Base-by-base conservation (phyloP, 2,329 filamentous ascomycete species). In the Venturia oleaginea region DNA sequence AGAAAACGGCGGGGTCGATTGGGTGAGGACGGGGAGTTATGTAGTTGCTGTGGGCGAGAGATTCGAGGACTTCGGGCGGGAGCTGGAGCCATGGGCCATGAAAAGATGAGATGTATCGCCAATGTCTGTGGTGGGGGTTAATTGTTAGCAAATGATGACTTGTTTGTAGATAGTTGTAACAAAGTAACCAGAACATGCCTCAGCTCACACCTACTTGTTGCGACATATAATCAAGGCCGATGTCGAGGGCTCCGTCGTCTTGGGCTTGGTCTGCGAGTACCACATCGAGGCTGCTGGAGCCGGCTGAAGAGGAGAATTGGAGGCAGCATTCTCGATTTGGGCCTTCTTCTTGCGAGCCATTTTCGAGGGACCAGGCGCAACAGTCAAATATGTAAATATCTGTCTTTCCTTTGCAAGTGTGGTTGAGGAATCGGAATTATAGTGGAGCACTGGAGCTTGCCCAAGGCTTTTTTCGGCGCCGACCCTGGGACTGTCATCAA, bases 21-120 rank as follows among this genome's bases (percentile, higher is more conserved):
- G 90, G 87, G 65, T 84, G 87, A 11, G 91, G 91, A 34, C 86
- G 84, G 19, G 88, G 87, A 68, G 88, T 86, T 68, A 88, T 86
- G 78, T 88, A 92, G 77, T 93, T 94, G 73, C 85, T 86, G 76
- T 91, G 86, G 64, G 90, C 90, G 61, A 94, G 83, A 61, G 84
- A 86, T 74, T 92, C 88, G 75, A 95, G 86, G 65, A 92, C 84
- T 75, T 93, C 90, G 67, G 86, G 83, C 24, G 90, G 88, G 65
- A 93, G 80, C 74, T 91, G 87, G 17, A 92, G 83, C 91, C 91
- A 94, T 69, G 89, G 86, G 30, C 90, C 91, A 72, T 92, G 87
- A 71, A 90, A 94, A 34, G 87, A 89, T 27, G 89, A 92, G 66
- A 94, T 92, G 74, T 91, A 91, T 68, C 86, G 84, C 90, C 90